Percentiles rank a stretch among this genome's conserved stretches.
These are phyloP conservation scores for Dendrocalamus latiflorus DNA, from an alignment of 202 grass and related monocot species.

Conservation along the genomic window DNA sequence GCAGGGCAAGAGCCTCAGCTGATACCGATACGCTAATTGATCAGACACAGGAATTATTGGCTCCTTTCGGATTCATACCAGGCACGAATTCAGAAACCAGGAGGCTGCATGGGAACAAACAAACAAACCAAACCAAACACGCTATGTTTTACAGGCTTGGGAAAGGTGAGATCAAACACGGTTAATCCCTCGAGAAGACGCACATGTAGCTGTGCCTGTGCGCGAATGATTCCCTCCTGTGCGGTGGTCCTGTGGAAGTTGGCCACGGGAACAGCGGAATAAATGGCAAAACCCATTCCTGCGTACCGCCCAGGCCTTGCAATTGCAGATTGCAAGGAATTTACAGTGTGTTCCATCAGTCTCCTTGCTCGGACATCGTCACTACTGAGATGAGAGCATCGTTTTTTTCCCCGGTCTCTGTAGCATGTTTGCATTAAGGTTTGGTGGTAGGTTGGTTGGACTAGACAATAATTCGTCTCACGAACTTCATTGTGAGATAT, in stretches of 20 bases:
- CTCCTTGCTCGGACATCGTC: background rate
- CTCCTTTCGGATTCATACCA: background rate
- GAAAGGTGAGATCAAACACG: background rate
- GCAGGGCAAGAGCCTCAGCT: background rate
- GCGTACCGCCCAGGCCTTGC: slow-evolving; percentile 13
- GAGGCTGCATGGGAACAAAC: background rate
- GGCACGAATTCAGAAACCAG: background rate
- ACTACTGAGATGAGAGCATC: background rate
- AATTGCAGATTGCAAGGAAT: slow-evolving; percentile 39
- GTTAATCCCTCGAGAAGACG: background rate
- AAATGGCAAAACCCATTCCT: slow-evolving; percentile 46
- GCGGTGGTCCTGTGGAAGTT: slow-evolving; percentile 16
- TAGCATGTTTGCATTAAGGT: background rate
- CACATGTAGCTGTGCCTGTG: background rate
- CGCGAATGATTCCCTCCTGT: background rate
- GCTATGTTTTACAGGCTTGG: background rate
- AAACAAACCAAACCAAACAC: too few relatives aligned
- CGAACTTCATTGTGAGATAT: background rate
- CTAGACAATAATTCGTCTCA: background rate
- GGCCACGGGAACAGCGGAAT: slow-evolving; percentile 27
- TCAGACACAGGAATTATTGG: background rate
- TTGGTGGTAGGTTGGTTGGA: background rate
- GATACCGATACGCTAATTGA: background rate
- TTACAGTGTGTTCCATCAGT: slow-evolving; percentile 31
- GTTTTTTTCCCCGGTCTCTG: background rate